Percentiles rank a stretch among this genome's conserved stretches.
phyloP scores from a whole-genome alignment of 176 grass and related monocot genomes.

The Ananas comosus region DNA sequence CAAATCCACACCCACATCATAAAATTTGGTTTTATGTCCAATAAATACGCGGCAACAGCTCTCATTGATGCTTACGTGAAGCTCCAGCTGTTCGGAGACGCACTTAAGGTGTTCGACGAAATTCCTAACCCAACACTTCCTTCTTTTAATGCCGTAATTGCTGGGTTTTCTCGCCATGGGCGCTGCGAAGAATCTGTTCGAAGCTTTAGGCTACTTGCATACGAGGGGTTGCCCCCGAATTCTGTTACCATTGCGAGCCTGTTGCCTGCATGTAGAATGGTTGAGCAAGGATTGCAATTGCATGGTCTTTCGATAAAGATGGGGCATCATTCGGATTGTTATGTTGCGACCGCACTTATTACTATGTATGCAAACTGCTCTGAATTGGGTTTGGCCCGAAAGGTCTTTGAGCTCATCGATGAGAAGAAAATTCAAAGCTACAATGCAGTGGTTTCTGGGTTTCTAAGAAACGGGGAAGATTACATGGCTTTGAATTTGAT shows the following conservation, averaged over 20 bases:
- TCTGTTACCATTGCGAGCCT: constrained; percentile 25
- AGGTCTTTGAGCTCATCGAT: constrained; percentile 13
- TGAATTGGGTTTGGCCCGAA: constrained; percentile 4
- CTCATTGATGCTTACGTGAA: constrained; percentile 9
- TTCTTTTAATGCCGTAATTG: constrained; percentile 27
- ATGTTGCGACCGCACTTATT: constrained; percentile 25
- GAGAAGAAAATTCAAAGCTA: constrained; percentile 29
- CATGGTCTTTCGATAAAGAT: constrained; percentile 28
- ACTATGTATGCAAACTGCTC: constrained; percentile 28
- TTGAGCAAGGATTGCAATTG: constrained; percentile 22
- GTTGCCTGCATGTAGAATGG: constrained; percentile 14
- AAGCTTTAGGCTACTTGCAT: neutral
- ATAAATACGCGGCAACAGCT: constrained; percentile 8
- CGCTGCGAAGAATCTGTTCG: neutral
- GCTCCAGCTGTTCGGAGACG: constrained; percentile 7
- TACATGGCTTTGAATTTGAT: constrained; percentile 20
- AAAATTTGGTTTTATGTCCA: constrained; percentile 9
- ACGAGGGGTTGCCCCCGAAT: constrained; percentile 5
- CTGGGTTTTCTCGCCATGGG: constrained; percentile 5
- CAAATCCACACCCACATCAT: constrained; percentile 25
- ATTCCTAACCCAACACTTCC: constrained; percentile 14
- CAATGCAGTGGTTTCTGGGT: constrained; percentile 37
- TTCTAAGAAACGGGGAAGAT: constrained; percentile 13
- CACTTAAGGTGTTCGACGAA: constrained; percentile 22
- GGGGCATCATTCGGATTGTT: constrained; percentile 14